Evolutionary conservation across 176 grass and related monocot species (phyloP), one percentile per base, ranked within the genome.

Genomic region (Rhynchospora breviuscula): DNA sequence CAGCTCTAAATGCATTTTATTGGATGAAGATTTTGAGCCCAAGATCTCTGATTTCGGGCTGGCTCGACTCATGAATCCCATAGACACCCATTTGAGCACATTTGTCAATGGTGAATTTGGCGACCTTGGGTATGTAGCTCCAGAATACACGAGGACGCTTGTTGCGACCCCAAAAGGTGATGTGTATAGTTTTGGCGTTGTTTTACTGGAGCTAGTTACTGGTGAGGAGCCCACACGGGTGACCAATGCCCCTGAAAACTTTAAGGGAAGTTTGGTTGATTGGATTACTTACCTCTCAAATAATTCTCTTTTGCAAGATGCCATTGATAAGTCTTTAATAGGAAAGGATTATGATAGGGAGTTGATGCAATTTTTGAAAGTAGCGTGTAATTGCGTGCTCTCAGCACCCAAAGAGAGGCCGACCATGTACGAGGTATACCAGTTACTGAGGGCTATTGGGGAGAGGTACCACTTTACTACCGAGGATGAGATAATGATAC

Each of bases 221-320:
- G 89, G 89, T 56, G 92, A 94, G 85, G 86, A 64, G 45, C 92
- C 90, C 25, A 93, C 92, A 31, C 89, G 86, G 6, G 90, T 91
- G 35, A 90, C 84, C 59, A 93, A 89, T 82, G 95, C 95, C 26
- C 91, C 92, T 25, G 92, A 95, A 52, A 88, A 88, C 81, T 98
- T 98, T 53, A 98, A 88, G 86, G 95, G 95, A 0, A 98, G 91
- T 83, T 87, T 95, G 86, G 95, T 94, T 33, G 95, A 98, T 22
- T 98, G 95, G 95, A 92, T 98, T 81, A 93, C 92, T 22, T 98
- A 89, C 63, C 92, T 98, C n/a, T 98, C 95, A 35, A 95, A 98
- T 25, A 98, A 91, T 58, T 89, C 84, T 35, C 79, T 98, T 65
- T 85, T 98, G 85, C 95, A 93, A 56, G 91, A 98, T 86, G 95